Conservation (phyloP, 2,329 filamentous ascomycete genomes). For the Grosmannia serpens region DNA sequence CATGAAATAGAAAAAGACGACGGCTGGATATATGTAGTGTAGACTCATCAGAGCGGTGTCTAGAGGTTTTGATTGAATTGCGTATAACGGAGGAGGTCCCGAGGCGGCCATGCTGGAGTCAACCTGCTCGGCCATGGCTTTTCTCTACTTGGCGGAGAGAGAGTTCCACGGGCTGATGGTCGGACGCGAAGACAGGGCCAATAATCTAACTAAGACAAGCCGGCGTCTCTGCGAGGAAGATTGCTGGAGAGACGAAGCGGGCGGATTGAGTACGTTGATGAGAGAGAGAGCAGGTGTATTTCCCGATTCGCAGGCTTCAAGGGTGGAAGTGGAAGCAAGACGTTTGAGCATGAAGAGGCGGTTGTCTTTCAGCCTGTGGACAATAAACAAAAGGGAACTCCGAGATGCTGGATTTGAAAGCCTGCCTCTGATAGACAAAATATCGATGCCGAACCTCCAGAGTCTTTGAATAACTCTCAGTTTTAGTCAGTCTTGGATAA, state of each 20-base stretch:
- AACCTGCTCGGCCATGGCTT: not conserved
- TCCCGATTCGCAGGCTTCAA: not conserved
- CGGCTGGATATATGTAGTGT: slow-evolving; percentile 47
- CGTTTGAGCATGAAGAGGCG: not conserved
- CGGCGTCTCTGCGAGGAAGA: not conserved
- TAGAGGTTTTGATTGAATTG: slow-evolving; percentile 9
- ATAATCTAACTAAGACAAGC: not conserved
- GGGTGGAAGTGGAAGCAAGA: not conserved
- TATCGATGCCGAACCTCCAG: not conserved
- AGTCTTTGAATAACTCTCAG: not conserved
- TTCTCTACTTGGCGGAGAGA: not conserved
- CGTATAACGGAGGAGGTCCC: not conserved
- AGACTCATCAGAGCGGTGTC: slow-evolving; percentile 28
- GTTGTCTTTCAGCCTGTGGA: not conserved
- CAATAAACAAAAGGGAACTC: not conserved
- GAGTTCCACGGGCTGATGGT: not conserved
- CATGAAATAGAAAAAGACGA: slow-evolving; percentile 46
- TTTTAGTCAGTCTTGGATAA: not conserved
- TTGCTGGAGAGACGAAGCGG: not conserved
- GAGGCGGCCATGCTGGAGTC: not conserved
- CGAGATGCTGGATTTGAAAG: not conserved
- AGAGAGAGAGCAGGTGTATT: not conserved
- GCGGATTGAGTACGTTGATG: too few species aligned
- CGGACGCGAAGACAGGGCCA: not conserved
- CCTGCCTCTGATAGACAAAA: not conserved